phyloP scores from a whole-genome alignment of 208 protist species.

The Tritrichomonas musculus region DNA sequence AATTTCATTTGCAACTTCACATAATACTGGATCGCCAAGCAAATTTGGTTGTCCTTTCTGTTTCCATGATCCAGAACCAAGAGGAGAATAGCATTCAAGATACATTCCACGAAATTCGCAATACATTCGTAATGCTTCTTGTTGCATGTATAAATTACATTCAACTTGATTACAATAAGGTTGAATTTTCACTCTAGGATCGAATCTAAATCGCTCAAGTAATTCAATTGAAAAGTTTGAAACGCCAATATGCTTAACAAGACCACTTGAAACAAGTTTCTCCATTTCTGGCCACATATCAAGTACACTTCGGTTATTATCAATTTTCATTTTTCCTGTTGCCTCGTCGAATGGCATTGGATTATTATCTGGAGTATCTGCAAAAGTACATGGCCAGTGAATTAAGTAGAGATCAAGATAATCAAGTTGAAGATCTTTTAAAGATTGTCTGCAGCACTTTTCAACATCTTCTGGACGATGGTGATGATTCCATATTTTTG shows the following conservation, averaged over 20 bases:
- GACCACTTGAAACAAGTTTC: neutral
- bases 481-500: neutral
- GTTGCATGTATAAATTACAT: conserved; percentile 41
- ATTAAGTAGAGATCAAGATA: neutral
- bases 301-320: neutral
- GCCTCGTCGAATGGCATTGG: neutral
- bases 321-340: neutral
- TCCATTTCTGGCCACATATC: conserved; percentile 17
- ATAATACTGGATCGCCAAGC: neutral
- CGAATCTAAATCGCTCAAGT: neutral
- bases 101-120: conserved; percentile 20
- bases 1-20: neutral
- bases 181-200: neutral
- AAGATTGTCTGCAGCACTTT: neutral
- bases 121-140: conserved; percentile 40
- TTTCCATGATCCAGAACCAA: neutral
- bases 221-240: neutral
- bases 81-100: conserved; percentile 41
- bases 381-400: neutral
- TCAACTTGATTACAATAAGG: conserved; percentile 23
- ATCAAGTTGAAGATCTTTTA: neutral
- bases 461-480: neutral
- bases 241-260: conserved; percentile 14
- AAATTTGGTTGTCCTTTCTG: neutral
- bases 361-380: neutral